A percentile compares a stretch with the other conserved stretches of the same genome.
These are phyloP conservation scores for Penstemon davidsonii DNA, from an alignment of 257 asterid genomes.

Conservation along the genomic window DNA sequence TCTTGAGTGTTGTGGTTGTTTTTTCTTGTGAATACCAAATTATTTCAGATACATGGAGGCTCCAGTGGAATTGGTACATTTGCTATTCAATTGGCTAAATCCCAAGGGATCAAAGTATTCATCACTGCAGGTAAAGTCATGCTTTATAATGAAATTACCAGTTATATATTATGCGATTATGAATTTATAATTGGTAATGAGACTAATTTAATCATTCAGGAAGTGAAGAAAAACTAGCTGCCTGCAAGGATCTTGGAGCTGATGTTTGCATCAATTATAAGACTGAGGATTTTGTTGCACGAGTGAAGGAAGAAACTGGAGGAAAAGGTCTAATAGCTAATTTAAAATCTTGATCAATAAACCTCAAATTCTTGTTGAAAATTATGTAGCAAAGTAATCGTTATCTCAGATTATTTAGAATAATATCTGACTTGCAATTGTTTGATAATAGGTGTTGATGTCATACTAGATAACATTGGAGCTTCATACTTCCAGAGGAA, in stretches of 20 bases:
- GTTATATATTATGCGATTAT: neutral
- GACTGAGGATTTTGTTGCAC: constrained; percentile 84
- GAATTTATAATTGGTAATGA: neutral
- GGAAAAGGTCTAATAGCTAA: constrained; percentile 60
- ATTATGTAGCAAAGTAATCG: neutral
- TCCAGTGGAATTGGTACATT: constrained; percentile 98
- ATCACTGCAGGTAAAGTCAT: constrained; percentile 81
- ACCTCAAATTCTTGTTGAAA: constrained; percentile 2
- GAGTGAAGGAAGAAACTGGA: constrained; percentile 90
- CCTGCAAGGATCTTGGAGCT: constrained; percentile 94
- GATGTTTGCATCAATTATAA: constrained; percentile 95
- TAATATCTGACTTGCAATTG: constrained; percentile 14
- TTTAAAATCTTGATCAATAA: constrained; percentile 4
- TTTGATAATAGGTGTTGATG: constrained; percentile 73
- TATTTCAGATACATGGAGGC: constrained; percentile 89
- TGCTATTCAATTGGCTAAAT: constrained; percentile 90
- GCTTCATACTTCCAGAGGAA: constrained; percentile 73
- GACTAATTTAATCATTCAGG: constrained; percentile 44
- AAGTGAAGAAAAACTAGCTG: constrained; percentile 84
- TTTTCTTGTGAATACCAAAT: no score
- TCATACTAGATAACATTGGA: constrained; percentile 82
- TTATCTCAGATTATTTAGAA: neutral
- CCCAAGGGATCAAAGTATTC: constrained; percentile 70
- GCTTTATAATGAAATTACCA: constrained; percentile 11
- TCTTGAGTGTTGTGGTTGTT: neutral